Evolutionary conservation across 257 asterid genomes (phyloP), one percentile per base, ranked within the genome.

Genomic region (Fraxinus cuspidata): DNA sequence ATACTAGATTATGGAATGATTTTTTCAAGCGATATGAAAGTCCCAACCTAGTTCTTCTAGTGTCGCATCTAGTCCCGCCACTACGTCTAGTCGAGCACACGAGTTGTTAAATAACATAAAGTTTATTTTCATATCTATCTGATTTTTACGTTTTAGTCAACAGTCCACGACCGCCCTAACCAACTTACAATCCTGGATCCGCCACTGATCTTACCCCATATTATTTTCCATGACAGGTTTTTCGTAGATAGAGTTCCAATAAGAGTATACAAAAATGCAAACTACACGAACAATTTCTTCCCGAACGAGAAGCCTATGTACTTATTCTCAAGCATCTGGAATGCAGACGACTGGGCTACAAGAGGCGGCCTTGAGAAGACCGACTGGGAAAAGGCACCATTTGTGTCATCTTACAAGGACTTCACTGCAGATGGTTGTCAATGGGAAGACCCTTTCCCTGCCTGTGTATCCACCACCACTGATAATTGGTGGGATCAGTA

Each of bases 341-440:
- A 96, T 47, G 99, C 97, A 0, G 99, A 96, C 31, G 97, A 96
- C 82, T 96, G 99, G 99, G 98, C 99, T 25, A 93, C 99, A 0
- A 80, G 97, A 44, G 99, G 98, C 11, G 99, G 99, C 0, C 81
- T 93, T 32, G 98, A 93, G 86, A 96, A 96, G 87, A 96, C 97
- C 51, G 90, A 96, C 87, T 96, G 98, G 99, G 85, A 77, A 31
- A 86, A 89, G 53, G 97, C 92, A 13, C 99, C 99, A 13, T 96
- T 96, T 53, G 95, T 92, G 67, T 94, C 98, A 8, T 88, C 97
- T 10, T 96, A 96, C 87, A 89, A 84, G n/a, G 90, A 90, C 15
- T 96, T 89, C 74, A 84, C 38, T 10, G 94, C 86, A 9, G 97
- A 93, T 11, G 98, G 91, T 18, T 96, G 99, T 84, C 88, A 79